These are phyloP conservation scores for Solanum pinnatisectum DNA, from an alignment of 257 asterid species.

Conservation along the genomic window DNA sequence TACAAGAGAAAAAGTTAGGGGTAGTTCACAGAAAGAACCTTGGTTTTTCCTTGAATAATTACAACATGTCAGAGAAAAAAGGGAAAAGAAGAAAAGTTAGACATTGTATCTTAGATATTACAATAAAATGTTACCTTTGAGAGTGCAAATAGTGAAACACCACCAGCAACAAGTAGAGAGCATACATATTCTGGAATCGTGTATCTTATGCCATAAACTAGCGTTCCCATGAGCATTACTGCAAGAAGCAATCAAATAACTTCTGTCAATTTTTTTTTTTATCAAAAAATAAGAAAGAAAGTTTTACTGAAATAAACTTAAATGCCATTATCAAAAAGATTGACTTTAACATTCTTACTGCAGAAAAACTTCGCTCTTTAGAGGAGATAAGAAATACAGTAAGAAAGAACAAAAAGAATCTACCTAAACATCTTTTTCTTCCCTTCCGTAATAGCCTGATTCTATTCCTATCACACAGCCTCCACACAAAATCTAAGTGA, in stretches of 20 bases:
- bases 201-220: conserved; percentile 86
- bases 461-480: neutral
- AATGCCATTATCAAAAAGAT: neutral
- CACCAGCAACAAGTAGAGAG: conserved; percentile 94
- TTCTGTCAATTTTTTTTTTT: neutral
- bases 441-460: neutral
- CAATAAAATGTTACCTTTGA: conserved; percentile 43
- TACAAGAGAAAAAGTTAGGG: neutral
- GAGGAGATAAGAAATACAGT: neutral
- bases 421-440: neutral
- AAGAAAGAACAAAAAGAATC: neutral
- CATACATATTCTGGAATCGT: conserved; percentile 85
- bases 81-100: neutral
- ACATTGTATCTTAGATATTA: neutral
- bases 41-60: neutral
- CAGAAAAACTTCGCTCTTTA: neutral
- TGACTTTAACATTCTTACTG: neutral
- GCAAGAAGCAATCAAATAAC: conserved; percentile 19
- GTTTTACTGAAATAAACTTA: neutral
- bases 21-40: neutral
- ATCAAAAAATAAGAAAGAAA: neutral
- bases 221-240: conserved; percentile 97
- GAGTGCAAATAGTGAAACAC: conserved; percentile 91
- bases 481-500: neutral
- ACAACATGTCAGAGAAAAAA: neutral